Conservation (phyloP, 306 rosid genomes). For the Gastrolobium bilobum region DNA sequence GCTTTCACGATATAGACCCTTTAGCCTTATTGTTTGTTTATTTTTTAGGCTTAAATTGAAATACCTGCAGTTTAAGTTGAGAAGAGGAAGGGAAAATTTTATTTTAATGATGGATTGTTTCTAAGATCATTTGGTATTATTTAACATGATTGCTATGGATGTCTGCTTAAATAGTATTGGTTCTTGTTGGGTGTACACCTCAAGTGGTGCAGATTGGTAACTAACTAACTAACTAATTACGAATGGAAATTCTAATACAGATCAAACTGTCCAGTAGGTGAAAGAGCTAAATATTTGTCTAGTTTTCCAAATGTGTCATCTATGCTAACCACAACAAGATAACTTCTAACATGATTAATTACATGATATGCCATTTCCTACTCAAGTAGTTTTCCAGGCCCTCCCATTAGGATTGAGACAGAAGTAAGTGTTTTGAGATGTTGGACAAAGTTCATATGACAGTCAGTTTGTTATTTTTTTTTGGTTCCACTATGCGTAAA, state of each 20-base stretch:
- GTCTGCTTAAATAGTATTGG: neutral
- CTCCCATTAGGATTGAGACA: neutral
- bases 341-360: neutral
- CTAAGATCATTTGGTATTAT: conserved; percentile 10
- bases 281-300: conserved; percentile 4
- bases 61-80: conserved; percentile 36
- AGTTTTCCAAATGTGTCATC: neutral
- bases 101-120: conserved; percentile 2
- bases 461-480: neutral
- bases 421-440: conserved; percentile 10
- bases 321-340: neutral
- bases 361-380: neutral
- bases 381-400: conserved; percentile 18
- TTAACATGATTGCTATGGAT: neutral
- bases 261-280: neutral
- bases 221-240: neutral
- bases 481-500: neutral
- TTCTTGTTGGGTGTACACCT: neutral
- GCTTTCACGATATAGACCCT: conserved; percentile 2
- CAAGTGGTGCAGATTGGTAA: conserved; percentile 2
- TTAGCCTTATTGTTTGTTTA: conserved; percentile 1
- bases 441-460: neutral
- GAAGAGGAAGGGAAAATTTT: conserved; percentile 25
- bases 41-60: neutral
- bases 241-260: neutral